Base-by-base conservation (phyloP, 177 flowering plant species). In the Telopea speciosissima region DNA sequence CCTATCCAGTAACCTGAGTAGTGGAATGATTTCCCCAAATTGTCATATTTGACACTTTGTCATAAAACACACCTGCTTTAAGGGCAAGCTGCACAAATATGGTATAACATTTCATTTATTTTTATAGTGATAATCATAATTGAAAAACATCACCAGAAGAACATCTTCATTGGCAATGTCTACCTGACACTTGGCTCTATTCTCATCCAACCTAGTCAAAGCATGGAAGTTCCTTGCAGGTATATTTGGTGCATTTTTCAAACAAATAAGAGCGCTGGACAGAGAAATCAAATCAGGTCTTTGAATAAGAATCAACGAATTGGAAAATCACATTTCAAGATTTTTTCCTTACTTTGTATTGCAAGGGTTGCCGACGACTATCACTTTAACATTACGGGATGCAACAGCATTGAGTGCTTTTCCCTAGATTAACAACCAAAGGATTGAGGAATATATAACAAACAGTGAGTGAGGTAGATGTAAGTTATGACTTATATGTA, bases 1-100 rank as follows among this genome's bases (percentile, higher is more conserved):
- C 33, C 67, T 12, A 54, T 69, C 74, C n/a, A 52, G 42, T 60
- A 23, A 95, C 99, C 97, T 92, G 99, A 74, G 99, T 92, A 0
- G 99, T 95, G 10, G 99, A 95, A 79, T 95, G 99, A 78, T 95
- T 95, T 73, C 99, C 99, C 99, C 99, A 95, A 19, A 95, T 95
- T 62, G 99, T 91, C 81, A 86, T 69, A 71, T 95, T 95, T 63
- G 99, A 92, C 65, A 92, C 97, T 77, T 90, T 84, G 72, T 95
- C 97, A 78, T 95, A 95, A 80, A 95, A 95, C 11, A 92, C 97
- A 63, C 97, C 99, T 56, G 97, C 99, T 84, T 90, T 92, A 16
- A 90, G 87, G 65, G 99, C 97, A 60, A 95, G 86, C 99, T 95
- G 89, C 81, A 82, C 17, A 81, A 73, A 74, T 25, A 6, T 52